Conservation (phyloP, 768 basidiomycete species). For the Rhizopogon vinicolor region DNA sequence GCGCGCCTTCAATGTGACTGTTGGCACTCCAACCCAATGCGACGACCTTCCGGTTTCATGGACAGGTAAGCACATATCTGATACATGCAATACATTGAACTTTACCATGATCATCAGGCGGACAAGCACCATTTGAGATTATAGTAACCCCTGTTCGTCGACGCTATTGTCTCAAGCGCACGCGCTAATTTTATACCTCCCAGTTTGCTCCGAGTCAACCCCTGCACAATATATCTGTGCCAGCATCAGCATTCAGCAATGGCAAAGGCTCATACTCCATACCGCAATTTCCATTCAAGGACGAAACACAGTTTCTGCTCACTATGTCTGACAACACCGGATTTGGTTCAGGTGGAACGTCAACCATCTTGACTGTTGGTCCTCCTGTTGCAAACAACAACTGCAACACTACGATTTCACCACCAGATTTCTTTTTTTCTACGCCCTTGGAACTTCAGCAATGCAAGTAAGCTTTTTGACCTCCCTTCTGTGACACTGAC, state of each 20-base stretch:
- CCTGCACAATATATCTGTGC: conserved; percentile 43
- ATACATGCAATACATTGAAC: too few species aligned
- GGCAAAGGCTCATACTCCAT: conserved; percentile 48
- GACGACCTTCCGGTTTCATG: conserved; percentile 55
- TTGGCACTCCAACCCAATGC: conserved; percentile 53
- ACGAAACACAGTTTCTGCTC: conserved; percentile 38
- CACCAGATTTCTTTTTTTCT: conserved; percentile 43
- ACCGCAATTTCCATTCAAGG: conserved; percentile 37
- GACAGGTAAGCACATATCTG: conserved; percentile 42
- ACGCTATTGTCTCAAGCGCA: not conserved
- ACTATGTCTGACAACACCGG: conserved; percentile 72
- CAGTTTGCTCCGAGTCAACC: conserved; percentile 9
- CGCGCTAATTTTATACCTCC: too few species aligned
- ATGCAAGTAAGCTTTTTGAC: conserved; percentile 43
- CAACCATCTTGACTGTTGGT: conserved; percentile 44
- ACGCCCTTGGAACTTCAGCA: conserved; percentile 51
- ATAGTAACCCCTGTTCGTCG: conserved; percentile 45
- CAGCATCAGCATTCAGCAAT: conserved; percentile 45
- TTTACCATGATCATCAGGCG: conserved; percentile 35
- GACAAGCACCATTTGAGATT: conserved; percentile 47
- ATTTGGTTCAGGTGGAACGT: conserved; percentile 60
- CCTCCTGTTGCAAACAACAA: conserved; percentile 31
- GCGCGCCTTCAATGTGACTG: conserved; percentile 40
- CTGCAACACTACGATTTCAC: conserved; percentile 45
- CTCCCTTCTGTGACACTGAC: not conserved